These are phyloP conservation scores for Azolla pinnata DNA, from an alignment of 75 land plant genomes.

Conservation along the genomic window DNA sequence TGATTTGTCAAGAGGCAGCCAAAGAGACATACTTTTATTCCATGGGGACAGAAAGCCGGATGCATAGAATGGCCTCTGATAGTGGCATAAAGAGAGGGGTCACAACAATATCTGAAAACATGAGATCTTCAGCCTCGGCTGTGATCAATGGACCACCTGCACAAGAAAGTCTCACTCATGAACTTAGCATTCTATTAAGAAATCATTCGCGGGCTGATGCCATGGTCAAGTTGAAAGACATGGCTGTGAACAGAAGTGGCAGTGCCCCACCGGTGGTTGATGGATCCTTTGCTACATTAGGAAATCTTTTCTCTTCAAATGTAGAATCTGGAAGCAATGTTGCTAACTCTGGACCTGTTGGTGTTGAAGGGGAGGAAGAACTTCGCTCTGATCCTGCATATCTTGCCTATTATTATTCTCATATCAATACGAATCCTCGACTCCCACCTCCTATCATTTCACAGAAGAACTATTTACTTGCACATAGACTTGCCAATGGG, in stretches of 20 bases:
- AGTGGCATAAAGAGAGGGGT: no score
- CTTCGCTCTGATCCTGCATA: slow-evolving; percentile 48
- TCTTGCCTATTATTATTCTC: slow-evolving; percentile 44
- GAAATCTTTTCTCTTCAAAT: slow-evolving; percentile 20
- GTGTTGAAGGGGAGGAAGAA: slow-evolving; percentile 28
- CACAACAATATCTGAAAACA: neutral
- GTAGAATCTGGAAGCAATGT: neutral
- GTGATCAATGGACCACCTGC: slow-evolving; percentile 13
- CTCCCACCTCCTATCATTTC: slow-evolving; percentile 52
- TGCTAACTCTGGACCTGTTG: neutral
- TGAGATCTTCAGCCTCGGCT: slow-evolving; percentile 8
- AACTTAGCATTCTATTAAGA: slow-evolving; percentile 51
- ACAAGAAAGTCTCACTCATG: slow-evolving; percentile 37
- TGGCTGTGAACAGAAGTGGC: slow-evolving; percentile 36
- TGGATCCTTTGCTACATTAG: slow-evolving; percentile 42
- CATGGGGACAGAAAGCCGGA: no score
- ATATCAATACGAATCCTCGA: slow-evolving; percentile 52
- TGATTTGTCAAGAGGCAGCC: no score
- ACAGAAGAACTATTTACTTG: slow-evolving; percentile 43
- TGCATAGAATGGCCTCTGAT: no score
- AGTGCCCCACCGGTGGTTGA: slow-evolving; percentile 58
- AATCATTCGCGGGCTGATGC: slow-evolving; percentile 40
- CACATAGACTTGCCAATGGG: slow-evolving; percentile 30
- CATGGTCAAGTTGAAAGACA: slow-evolving; percentile 3
- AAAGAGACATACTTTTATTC: no score